Conservation (phyloP, 2,329 filamentous ascomycete species). For the Ambrosiella cleistominuta region DNA sequence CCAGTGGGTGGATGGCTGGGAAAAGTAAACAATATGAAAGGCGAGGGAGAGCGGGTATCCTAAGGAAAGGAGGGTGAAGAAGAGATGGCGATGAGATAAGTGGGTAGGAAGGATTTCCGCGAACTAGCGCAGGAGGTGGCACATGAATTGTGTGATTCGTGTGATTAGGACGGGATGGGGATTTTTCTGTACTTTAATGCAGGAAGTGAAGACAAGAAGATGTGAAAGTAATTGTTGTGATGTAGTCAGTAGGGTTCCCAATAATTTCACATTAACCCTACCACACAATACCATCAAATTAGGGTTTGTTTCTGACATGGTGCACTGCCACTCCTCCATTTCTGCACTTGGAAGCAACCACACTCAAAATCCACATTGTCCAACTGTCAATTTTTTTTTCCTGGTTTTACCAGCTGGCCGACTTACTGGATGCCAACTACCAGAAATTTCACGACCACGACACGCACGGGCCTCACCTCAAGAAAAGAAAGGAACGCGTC, state of each 20-base stretch:
- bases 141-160: background rate
- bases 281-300: no score
- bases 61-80: no score
- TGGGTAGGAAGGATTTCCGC: background rate
- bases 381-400: no score
- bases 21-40: background rate
- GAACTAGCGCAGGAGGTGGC: background rate
- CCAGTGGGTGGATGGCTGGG: background rate
- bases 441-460: background rate
- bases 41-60: background rate
- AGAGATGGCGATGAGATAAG: no score
- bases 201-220: background rate
- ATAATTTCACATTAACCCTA: background rate
- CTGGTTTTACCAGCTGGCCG: no score
- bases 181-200: background rate
- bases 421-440: background rate
- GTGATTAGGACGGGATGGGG: background rate
- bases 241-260: background rate
- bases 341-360: no score
- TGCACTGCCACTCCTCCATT: no score
- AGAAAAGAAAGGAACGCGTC: background rate
- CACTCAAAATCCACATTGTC: no score
- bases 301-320: no score
- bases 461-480: background rate
- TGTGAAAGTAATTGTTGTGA: background rate